Evolutionary conservation across 2,329 filamentous ascomycete genomes (phyloP).

Genomic region (Penicillium sp.): DNA sequence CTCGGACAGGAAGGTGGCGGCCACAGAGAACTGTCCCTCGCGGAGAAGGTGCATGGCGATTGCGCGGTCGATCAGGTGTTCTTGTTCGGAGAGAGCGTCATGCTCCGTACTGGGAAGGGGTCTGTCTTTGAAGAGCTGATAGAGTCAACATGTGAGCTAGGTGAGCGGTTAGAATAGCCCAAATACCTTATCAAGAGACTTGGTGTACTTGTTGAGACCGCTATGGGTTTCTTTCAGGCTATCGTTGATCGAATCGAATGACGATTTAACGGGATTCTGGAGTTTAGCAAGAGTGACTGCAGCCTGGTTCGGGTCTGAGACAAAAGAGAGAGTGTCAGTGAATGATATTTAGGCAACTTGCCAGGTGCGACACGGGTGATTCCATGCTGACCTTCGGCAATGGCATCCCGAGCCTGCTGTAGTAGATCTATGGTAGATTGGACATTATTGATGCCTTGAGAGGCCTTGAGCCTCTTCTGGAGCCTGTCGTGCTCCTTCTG

Average conservation of each 20-base stretch:
- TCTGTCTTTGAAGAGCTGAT: constrained; percentile 61
- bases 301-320: constrained; percentile 63
- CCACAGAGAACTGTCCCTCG: constrained; percentile 87
- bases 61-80: constrained; percentile 78
- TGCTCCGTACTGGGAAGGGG: constrained; percentile 71
- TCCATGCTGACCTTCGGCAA: constrained; percentile 59
- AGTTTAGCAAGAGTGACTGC: constrained; percentile 74
- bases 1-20: constrained; percentile 78
- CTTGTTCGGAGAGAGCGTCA: constrained; percentile 71
- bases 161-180: neutral
- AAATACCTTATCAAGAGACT: constrained; percentile 72
- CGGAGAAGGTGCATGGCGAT: constrained; percentile 95
- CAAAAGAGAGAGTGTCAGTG: constrained; percentile 2
- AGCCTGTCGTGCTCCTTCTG: constrained; percentile 71
- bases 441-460: constrained; percentile 69
- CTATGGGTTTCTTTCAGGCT: constrained; percentile 79
- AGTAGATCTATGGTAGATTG: constrained; percentile 78
- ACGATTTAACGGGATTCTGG: constrained; percentile 76
- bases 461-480: constrained; percentile 63
- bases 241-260: constrained; percentile 73
- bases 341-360: neutral
- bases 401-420: constrained; percentile 65
- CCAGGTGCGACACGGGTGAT: neutral
- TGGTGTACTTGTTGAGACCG: constrained; percentile 76
- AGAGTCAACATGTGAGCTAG: neutral